Percentiles rank a stretch among this genome's conserved stretches.
Conservation (phyloP, 106 monocot genomes). For the Apostasia shenzhenica region DNA sequence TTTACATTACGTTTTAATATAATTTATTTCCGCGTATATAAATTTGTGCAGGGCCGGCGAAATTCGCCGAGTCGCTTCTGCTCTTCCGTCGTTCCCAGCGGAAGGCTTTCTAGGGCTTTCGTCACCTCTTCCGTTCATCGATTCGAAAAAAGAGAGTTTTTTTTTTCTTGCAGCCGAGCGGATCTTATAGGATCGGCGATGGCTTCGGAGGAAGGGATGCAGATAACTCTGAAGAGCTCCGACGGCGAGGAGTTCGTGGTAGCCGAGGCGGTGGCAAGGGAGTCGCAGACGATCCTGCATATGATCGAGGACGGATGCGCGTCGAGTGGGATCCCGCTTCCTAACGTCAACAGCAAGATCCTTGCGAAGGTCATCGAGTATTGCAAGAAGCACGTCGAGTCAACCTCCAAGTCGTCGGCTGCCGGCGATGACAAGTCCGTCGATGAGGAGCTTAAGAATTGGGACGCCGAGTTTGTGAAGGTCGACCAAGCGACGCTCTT, state of each 20-base stretch:
- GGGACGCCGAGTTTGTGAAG: slow-evolving; percentile 19
- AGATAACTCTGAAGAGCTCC: slow-evolving; percentile 30
- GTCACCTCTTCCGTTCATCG: no score
- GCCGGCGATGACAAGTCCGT: neutral
- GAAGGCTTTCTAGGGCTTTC: no score
- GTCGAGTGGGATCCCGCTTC: slow-evolving; percentile 42
- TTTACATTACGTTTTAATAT: no score
- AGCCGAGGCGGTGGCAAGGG: slow-evolving; percentile 27
- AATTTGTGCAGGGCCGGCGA: no score
- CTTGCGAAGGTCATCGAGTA: slow-evolving; percentile 62
- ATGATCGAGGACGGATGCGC: slow-evolving; percentile 59
- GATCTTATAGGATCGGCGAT: neutral
- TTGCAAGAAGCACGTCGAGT: slow-evolving; percentile 63
- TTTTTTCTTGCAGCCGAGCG: neutral
- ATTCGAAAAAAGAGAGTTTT: no score
- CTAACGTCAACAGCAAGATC: slow-evolving; percentile 49
- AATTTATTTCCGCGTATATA: no score
- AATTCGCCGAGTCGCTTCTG: no score
- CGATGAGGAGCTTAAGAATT: slow-evolving; percentile 16
- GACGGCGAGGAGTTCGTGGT: slow-evolving; percentile 43
- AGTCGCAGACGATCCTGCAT: slow-evolving; percentile 45
- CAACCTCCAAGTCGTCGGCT: neutral
- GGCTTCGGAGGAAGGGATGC: slow-evolving; percentile 15
- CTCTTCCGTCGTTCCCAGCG: no score
- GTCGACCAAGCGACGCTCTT: slow-evolving; percentile 22